Conservation (phyloP, 2,329 filamentous ascomycete genomes). For the Diaporthe australafricana region DNA sequence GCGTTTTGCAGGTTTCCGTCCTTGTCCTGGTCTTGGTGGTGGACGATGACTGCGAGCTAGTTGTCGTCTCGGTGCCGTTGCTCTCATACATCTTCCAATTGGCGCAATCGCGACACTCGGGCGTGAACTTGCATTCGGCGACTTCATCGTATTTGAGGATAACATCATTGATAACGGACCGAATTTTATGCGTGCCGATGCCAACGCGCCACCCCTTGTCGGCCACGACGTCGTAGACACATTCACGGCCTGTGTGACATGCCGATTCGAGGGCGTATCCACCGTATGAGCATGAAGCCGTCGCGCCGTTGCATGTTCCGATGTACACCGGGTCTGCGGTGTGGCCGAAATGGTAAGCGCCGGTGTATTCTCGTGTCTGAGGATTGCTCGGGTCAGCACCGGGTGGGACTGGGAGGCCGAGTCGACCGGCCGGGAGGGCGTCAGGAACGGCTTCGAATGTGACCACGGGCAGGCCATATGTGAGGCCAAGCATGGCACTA, state of each 20-base stretch:
- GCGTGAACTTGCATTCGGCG: conserved; percentile 79
- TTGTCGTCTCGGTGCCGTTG: conserved; percentile 84
- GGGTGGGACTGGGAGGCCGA: conserved; percentile 88
- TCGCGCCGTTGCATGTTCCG: conserved; percentile 91
- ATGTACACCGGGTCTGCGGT: conserved; percentile 96
- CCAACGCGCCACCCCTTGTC: conserved; percentile 94
- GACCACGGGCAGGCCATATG: conserved; percentile 89
- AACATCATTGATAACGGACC: conserved; percentile 87
- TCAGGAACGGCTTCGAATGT: conserved; percentile 96
- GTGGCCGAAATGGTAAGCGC: conserved; percentile 91
- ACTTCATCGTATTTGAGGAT: conserved; percentile 85
- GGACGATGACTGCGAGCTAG: conserved; percentile 68
- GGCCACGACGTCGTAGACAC: conserved; percentile 90
- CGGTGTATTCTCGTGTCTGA: conserved; percentile 79
- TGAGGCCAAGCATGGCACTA: conserved; percentile 87
- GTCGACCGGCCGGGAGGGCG: conserved; percentile 83
- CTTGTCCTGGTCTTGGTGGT: conserved; percentile 74
- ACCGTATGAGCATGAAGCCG: conserved; percentile 88
- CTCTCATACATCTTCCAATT: conserved; percentile 96
- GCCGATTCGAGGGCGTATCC: conserved; percentile 93
- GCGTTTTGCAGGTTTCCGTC: conserved; percentile 89
- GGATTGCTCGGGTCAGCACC: conserved; percentile 78
- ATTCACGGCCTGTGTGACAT: conserved; percentile 91
- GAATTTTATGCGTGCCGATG: conserved; percentile 91
- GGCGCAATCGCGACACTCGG: conserved; percentile 88